phyloP scores from a whole-genome alignment of 2,329 filamentous ascomycete species.

The Xylaria sp. region DNA sequence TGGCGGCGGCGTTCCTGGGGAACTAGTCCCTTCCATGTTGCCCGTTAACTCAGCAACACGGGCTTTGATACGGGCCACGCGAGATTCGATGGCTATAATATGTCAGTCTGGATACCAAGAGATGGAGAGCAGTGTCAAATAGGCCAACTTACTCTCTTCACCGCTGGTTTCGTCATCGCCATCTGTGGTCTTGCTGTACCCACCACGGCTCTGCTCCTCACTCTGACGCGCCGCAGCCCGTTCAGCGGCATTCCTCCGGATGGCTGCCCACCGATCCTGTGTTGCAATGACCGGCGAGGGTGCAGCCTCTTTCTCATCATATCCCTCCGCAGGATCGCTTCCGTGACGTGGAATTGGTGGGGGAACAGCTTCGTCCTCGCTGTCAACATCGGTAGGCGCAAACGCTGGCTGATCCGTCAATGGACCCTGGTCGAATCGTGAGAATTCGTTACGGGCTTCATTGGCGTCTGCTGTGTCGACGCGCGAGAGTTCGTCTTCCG shows the following conservation, averaged over 20 bases:
- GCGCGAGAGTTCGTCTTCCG: constrained; percentile 64
- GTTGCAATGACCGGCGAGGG: constrained; percentile 52
- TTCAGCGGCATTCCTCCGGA: constrained; percentile 91
- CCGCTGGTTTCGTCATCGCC: constrained; percentile 90
- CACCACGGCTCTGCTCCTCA: constrained; percentile 71
- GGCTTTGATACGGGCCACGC: constrained; percentile 97
- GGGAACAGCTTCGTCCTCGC: constrained; percentile 60
- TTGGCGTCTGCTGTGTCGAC: constrained; percentile 68
- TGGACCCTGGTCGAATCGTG: constrained; percentile 87
- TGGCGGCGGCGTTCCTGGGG: constrained; percentile 51
- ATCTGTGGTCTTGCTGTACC: constrained; percentile 66
- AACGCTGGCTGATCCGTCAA: constrained; percentile 88
- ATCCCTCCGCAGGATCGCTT: constrained; percentile 44
- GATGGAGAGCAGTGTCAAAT: not conserved
- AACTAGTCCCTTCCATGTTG: constrained; percentile 71
- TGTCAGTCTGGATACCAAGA: constrained; percentile 42
- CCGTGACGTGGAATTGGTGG: constrained; percentile 62
- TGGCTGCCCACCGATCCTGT: constrained; percentile 93
- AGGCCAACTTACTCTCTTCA: constrained; percentile 66
- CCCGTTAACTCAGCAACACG: constrained; percentile 93
- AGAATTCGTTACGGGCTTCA: constrained; percentile 69
- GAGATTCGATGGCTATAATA: constrained; percentile 86
- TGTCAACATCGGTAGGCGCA: constrained; percentile 66
- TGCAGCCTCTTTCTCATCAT: constrained; percentile 46
- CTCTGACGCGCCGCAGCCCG: constrained; percentile 75